Base-by-base conservation (phyloP, 176 grass and related monocot genomes). In the Rhynchospora pubera region DNA sequence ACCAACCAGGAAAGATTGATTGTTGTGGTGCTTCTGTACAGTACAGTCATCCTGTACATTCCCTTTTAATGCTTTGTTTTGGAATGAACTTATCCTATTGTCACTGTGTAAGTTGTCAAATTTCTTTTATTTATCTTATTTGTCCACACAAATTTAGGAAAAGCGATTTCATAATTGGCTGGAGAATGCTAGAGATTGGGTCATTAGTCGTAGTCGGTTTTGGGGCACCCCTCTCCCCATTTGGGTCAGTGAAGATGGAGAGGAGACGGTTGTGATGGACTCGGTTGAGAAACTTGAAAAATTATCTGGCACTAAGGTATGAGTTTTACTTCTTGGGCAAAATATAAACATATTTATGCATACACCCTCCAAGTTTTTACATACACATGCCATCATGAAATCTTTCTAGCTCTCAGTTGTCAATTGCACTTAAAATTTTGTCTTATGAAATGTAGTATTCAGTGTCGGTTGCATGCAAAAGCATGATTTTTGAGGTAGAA, bases 141-240 rank as follows among this genome's bases (percentile, higher is more conserved):
- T 79, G 69, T 79, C 46, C 30, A 72, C 85, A 43, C 9, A 64
- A 32, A 28, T 77, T 62, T 88, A 99, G 96, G 92, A 99, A 86
- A 95, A 93, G 83, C 80, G 93, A 79, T 99, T 99, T 89, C 92
- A 99, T 79, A 99, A 99, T 81, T 99, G 96, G 96, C 86, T 99
- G 64, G 96, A 99, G 92, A 93, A 93, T 62, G 92, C 96, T 77
- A 93, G 96, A 79, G 96, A 99, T 86, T 99, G 96, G 92, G 92
- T 89, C 85, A 83, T 99, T 71, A 99, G 96, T 77, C 86, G 96
- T 88, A 99, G 80, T 84, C 94, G 96, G 92, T 99, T 99, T 81
- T 99, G 96, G 96, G 96, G 96, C 22, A 99, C 96, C 68, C 96
- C 96, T 77, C 96, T 99, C 78, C 96, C 96, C 26, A 51, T 99